Evolutionary conservation across 768 basidiomycete species (phyloP).

Genomic region (Suillus cothurnatus): DNA sequence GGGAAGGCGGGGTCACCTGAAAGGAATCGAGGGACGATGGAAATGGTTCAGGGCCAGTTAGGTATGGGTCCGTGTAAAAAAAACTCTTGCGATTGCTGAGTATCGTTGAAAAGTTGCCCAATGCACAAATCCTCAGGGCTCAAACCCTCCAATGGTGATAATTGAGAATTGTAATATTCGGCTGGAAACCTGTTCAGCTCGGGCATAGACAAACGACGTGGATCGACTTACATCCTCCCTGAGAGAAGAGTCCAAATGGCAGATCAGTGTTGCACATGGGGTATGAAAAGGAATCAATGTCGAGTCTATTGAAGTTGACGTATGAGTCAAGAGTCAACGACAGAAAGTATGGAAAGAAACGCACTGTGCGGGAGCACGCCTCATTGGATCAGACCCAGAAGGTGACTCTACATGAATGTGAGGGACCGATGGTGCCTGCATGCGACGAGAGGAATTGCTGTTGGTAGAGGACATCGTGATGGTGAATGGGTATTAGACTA

Average conservation of each 20-base stretch:
- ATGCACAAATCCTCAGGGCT: background rate
- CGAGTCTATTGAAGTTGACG: background rate
- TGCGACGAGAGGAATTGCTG: background rate
- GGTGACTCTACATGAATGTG: background rate
- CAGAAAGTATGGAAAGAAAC: background rate
- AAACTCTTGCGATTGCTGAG: background rate
- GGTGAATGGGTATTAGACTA: too few relatives aligned
- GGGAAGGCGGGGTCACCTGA: background rate
- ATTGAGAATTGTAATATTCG: background rate
- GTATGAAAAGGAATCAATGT: background rate
- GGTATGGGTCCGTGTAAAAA: background rate
- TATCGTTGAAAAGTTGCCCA: background rate
- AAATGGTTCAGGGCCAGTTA: conserved; percentile 12
- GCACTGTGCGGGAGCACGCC: background rate
- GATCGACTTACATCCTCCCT: background rate
- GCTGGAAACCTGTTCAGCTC: background rate
- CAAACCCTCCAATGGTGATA: background rate
- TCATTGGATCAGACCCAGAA: background rate
- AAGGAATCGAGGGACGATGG: conserved; percentile 10
- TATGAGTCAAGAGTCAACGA: background rate
- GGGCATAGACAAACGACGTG: background rate
- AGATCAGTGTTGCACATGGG: background rate
- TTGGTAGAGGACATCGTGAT: background rate
- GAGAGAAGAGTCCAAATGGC: background rate
- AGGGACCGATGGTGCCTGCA: background rate